Base-by-base conservation (phyloP, 768 basidiomycete species). In the Lentinus brumalis region DNA sequence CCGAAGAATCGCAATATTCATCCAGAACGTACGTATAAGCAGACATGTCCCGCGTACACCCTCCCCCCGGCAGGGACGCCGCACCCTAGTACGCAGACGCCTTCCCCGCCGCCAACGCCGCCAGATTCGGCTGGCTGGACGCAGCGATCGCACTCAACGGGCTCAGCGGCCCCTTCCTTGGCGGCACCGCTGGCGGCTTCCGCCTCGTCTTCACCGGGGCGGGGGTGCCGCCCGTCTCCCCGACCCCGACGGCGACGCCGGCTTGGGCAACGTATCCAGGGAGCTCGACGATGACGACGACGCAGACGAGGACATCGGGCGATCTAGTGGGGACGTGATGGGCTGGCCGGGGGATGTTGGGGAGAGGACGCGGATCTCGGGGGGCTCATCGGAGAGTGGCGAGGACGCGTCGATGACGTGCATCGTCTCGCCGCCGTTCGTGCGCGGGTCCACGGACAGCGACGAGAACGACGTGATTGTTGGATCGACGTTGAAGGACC, bases 101-200 rank as follows among this genome's bases (percentile, higher is more conserved):
- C 47, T 55, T 62, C 21, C 61, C 46, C 21, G 41, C 52, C 14
- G 56, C 46, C 30, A 62, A 47, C 26, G 30, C 57, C 3, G 61
- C 14, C 12, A 62, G 31, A 16, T 62, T 62, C 18, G 61, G 61
- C 47, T 62, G 61, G 14, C 52, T 54, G 14, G 56, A 57, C 14
- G 61, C 56, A 41, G 61, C 61, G 21, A 58, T 30, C 26, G 56
- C 53, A 40, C 56, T 58, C 50, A 63, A 15, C 12, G 56, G 46
- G 46, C 46, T 49, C 21, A 49, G 63, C 60, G 40, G 63, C 59
- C 56, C 56, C 15, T 46, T 60, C 26, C 41, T 59, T 30, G 44
- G 49, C 42, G 91, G 88, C 47, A 87, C 78, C 15, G 89, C 86
- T 38, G 91, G 90, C 1, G 90, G 85, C 66, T 88, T 89, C 68